A percentile compares a stretch with the other conserved stretches of the same genome.
Evolutionary conservation across 176 grass and related monocot species (phyloP).

Genomic region (Olyra latifolia): DNA sequence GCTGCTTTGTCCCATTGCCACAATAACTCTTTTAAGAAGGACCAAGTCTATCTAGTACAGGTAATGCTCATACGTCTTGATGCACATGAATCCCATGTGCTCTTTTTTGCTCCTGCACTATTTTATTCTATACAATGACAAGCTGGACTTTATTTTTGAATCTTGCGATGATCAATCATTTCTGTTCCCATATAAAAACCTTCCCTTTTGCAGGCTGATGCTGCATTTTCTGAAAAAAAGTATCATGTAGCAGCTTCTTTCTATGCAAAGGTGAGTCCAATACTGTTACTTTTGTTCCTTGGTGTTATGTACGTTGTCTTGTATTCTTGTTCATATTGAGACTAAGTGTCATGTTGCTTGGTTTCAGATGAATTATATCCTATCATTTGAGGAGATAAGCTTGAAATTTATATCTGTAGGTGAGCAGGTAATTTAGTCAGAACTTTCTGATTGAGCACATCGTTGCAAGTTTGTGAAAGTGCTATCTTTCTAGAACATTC

Average conservation of each 20-base stretch:
- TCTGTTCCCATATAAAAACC: slow-evolving; percentile 17
- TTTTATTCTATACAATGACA: slow-evolving; percentile 22
- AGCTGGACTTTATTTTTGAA: neutral
- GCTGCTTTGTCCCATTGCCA: slow-evolving; percentile 79
- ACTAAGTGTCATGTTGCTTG: slow-evolving; percentile 26
- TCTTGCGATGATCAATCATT: slow-evolving; percentile 21
- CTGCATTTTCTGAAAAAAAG: slow-evolving; percentile 85
- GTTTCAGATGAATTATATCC: slow-evolving; percentile 82
- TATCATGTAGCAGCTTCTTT: slow-evolving; percentile 93
- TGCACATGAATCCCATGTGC: neutral
- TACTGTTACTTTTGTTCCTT: slow-evolving; percentile 20
- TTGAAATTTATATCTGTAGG: slow-evolving; percentile 85
- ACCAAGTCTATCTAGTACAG: slow-evolving; percentile 91
- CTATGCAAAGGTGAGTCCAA: slow-evolving; percentile 77
- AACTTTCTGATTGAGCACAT: slow-evolving; percentile 35
- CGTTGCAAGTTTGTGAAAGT: slow-evolving; percentile 28
- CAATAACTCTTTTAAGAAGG: slow-evolving; percentile 73
- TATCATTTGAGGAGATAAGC: slow-evolving; percentile 97
- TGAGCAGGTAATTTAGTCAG: slow-evolving; percentile 74
- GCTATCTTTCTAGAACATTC: slow-evolving; percentile 2
- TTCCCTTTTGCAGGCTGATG: slow-evolving; percentile 69
- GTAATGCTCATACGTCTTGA: slow-evolving; percentile 37
- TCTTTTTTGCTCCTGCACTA: slow-evolving; percentile 4
- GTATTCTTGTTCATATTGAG: slow-evolving; percentile 8
- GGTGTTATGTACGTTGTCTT: slow-evolving; percentile 9